Evolutionary conservation across 2,329 filamentous ascomycete genomes (phyloP).

Genomic region (Penicillium hesseltinei): DNA sequence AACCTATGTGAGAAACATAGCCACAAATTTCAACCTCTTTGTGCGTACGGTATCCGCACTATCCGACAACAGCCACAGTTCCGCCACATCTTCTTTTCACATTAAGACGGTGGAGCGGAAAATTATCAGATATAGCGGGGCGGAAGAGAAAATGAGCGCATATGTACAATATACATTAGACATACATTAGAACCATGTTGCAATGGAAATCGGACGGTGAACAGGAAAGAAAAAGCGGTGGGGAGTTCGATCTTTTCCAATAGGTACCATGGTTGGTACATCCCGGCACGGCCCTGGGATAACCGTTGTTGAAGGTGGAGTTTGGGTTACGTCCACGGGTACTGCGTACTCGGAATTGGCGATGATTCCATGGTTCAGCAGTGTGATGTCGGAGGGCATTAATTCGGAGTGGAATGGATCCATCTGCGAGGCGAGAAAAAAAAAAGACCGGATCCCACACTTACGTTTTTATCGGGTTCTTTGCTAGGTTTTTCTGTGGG

Average conservation of each 20-base stretch:
- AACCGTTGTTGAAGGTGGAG: slow-evolving; percentile 26
- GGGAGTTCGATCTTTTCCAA: not conserved
- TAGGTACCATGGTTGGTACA: slow-evolving; percentile 20
- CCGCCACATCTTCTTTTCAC: slow-evolving; percentile 14
- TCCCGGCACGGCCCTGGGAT: slow-evolving; percentile 23
- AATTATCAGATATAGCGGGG: slow-evolving; percentile 18
- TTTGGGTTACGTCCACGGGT: slow-evolving; percentile 7
- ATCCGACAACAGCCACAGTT: slow-evolving; percentile 18
- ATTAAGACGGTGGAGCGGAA: slow-evolving; percentile 17
- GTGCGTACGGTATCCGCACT: slow-evolving; percentile 21
- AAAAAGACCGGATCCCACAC: slow-evolving; percentile 8
- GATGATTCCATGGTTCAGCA: slow-evolving; percentile 20
- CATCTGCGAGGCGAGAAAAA: slow-evolving; percentile 5
- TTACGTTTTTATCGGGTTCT: not conserved
- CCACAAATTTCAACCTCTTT: slow-evolving; percentile 5
- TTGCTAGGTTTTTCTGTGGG: not conserved
- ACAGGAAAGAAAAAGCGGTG: slow-evolving; percentile 5
- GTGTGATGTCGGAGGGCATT: slow-evolving; percentile 7
- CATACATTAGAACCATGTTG: not conserved
- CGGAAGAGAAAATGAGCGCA: slow-evolving; percentile 4
- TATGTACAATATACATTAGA: not conserved
- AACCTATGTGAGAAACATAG: not conserved
- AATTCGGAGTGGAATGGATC: slow-evolving; percentile 10
- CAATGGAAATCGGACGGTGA: not conserved
- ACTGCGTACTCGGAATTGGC: not conserved